These are phyloP conservation scores for Mycena alexandri DNA, from an alignment of 768 basidiomycete species.

Conservation along the genomic window DNA sequence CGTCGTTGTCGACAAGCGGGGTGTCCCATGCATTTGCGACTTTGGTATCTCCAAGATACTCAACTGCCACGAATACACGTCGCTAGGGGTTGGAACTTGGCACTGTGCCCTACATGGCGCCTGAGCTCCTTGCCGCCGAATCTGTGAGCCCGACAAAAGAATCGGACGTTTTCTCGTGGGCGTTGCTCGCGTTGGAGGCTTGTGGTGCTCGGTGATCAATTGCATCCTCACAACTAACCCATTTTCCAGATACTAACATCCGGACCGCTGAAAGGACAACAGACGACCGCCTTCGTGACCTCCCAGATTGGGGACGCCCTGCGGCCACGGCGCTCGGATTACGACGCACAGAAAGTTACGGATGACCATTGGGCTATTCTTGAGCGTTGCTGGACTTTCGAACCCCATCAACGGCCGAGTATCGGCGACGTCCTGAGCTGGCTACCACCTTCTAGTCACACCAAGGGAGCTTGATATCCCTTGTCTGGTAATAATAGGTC, in stretches of 20 bases:
- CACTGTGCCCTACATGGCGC: slow-evolving; percentile 41
- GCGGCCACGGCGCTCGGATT: background rate
- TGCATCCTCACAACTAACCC: background rate
- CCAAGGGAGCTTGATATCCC: too few relatives aligned
- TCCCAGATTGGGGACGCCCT: background rate
- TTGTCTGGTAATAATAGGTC: too few relatives aligned
- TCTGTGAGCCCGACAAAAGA: slow-evolving; percentile 15
- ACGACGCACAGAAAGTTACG: background rate
- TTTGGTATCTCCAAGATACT: slow-evolving; percentile 39
- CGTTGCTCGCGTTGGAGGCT: slow-evolving; percentile 34
- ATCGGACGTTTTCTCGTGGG: slow-evolving; percentile 37
- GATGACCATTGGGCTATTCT: background rate
- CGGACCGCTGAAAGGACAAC: background rate
- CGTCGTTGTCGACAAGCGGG: slow-evolving; percentile 8
- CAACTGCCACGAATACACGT: slow-evolving; percentile 23
- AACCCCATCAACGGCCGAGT: too few relatives aligned
- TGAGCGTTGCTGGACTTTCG: background rate
- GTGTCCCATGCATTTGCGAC: slow-evolving; percentile 36
- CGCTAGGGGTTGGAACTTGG: slow-evolving; percentile 27
- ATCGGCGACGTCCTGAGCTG: too few relatives aligned
- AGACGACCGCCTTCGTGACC: background rate
- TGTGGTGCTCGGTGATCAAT: background rate
- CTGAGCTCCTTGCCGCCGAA: slow-evolving; percentile 31
- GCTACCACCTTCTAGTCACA: too few relatives aligned
- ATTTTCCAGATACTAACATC: background rate